Percentiles rank a stretch among this genome's conserved stretches.
These are phyloP conservation scores for Camellia oleifera DNA, from an alignment of 179 eudicot genomes.

Conservation along the genomic window DNA sequence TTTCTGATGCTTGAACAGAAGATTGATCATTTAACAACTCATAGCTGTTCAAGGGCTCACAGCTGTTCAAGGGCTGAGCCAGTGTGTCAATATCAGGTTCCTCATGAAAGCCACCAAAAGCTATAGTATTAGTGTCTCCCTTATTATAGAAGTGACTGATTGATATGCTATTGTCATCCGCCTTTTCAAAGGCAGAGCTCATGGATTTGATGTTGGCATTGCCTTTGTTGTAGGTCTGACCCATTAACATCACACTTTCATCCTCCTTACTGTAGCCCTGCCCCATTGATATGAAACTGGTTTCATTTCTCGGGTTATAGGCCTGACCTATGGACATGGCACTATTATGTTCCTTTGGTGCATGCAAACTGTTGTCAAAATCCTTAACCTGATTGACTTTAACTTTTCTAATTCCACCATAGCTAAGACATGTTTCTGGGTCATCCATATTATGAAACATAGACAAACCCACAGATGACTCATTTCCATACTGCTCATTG, in stretches of 20 bases:
- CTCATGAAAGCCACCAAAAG: conserved; percentile 41
- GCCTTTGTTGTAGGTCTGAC: conserved; percentile 30
- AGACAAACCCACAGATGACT: conserved; percentile 37
- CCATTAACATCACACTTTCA: conserved; percentile 24
- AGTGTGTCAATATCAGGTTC: conserved; percentile 32
- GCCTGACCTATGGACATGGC: conserved; percentile 12
- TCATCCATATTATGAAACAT: conserved; percentile 33
- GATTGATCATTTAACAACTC: conserved; percentile 34
- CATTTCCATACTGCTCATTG: conserved; percentile 28
- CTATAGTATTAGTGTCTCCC: conserved; percentile 27
- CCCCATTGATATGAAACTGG: conserved; percentile 26
- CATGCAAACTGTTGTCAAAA: conserved; percentile 24
- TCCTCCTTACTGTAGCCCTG: conserved; percentile 27
- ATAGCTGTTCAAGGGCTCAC: conserved; percentile 36
- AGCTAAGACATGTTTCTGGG: conserved; percentile 31
- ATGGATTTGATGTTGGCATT: conserved; percentile 24
- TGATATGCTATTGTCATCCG: conserved; percentile 22
- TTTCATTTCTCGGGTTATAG: conserved; percentile 20
- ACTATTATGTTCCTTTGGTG: conserved; percentile 16
- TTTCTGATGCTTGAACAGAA: conserved; percentile 28
- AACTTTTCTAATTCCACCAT: conserved; percentile 42
- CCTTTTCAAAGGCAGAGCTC: conserved; percentile 21
- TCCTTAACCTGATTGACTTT: conserved; percentile 50
- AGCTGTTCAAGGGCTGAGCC: conserved; percentile 32
- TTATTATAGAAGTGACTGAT: conserved; percentile 30